These are phyloP conservation scores for Penstemon newberryi DNA, from an alignment of 257 asterid genomes.

Conservation along the genomic window DNA sequence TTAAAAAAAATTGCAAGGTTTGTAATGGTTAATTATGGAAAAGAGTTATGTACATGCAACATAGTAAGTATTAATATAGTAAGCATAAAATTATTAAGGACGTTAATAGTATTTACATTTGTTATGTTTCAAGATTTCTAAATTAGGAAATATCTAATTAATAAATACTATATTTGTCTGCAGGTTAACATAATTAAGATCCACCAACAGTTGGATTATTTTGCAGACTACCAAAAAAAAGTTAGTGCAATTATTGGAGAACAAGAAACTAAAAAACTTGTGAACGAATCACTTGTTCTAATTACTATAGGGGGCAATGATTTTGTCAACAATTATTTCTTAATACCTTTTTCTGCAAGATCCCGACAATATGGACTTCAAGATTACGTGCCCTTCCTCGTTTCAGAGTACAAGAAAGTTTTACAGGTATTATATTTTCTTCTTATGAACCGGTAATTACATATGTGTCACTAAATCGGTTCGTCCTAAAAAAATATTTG, in stretches of 20 bases:
- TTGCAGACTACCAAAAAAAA: slow-evolving; percentile 56
- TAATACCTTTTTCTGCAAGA: slow-evolving; percentile 64
- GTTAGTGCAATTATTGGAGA: slow-evolving; percentile 48
- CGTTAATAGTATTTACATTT: no score
- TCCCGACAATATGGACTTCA: slow-evolving; percentile 58
- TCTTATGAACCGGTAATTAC: no score
- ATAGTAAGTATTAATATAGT: no score
- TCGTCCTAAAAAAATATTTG: no score
- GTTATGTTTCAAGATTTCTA: no score
- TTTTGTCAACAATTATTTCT: slow-evolving; percentile 81
- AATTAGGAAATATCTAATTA: no score
- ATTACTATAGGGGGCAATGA: slow-evolving; percentile 90
- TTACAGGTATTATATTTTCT: slow-evolving; percentile 40
- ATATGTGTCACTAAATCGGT: no score
- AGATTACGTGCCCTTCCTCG: slow-evolving; percentile 49
- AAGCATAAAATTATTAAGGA: no score
- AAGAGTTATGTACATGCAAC: no score
- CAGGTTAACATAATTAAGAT: slow-evolving; percentile 78
- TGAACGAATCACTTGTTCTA: slow-evolving; percentile 53
- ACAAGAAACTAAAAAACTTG: slow-evolving; percentile 37
- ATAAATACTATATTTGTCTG: not conserved
- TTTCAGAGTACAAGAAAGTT: slow-evolving; percentile 66
- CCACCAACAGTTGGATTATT: slow-evolving; percentile 51
- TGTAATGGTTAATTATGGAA: not conserved
- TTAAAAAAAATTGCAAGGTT: no score